Evolutionary conservation across 2,329 filamentous ascomycete genomes (phyloP).

Genomic region (Alternaria brassicicola): DNA sequence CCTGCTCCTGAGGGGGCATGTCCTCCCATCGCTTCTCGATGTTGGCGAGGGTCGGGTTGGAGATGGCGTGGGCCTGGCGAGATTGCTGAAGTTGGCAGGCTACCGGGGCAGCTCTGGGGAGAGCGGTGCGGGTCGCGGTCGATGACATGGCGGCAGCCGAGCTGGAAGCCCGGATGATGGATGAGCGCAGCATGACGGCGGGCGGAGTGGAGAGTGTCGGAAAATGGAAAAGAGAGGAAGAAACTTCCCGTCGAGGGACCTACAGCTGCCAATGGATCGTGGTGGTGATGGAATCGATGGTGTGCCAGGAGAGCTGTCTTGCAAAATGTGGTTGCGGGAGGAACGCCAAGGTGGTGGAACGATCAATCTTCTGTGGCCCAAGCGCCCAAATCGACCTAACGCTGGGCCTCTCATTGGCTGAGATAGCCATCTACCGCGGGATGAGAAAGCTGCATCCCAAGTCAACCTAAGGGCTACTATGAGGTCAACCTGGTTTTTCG

Average conservation of each 20-base stretch:
- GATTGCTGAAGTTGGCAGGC: conserved; percentile 57
- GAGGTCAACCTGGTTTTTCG: background rate
- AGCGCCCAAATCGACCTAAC: conserved; percentile 4
- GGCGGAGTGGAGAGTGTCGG: conserved; percentile 49
- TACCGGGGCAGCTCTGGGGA: conserved; percentile 43
- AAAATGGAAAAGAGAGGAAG: conserved; percentile 41
- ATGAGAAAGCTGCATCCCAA: background rate
- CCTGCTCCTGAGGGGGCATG: conserved; percentile 98
- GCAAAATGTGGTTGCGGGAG: conserved; percentile 24
- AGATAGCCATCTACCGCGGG: background rate
- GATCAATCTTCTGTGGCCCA: conserved; percentile 10
- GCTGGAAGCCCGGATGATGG: conserved; percentile 47
- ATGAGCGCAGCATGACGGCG: conserved; percentile 49
- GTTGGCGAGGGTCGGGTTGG: conserved; percentile 94
- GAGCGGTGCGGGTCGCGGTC: conserved; percentile 43
- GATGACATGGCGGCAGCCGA: conserved; percentile 45
- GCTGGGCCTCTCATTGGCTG: background rate
- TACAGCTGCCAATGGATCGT: conserved; percentile 47
- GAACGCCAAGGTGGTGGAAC: conserved; percentile 21
- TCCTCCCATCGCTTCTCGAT: conserved; percentile 99
- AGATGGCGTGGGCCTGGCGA: conserved; percentile 86
- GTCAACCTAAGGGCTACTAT: background rate
- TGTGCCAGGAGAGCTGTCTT: conserved; percentile 31
- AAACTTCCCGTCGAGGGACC: conserved; percentile 45
- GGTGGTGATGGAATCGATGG: conserved; percentile 40